These are phyloP conservation scores for Luffa aegyptiaca DNA, from an alignment of 306 rosid genomes.

Conservation along the genomic window DNA sequence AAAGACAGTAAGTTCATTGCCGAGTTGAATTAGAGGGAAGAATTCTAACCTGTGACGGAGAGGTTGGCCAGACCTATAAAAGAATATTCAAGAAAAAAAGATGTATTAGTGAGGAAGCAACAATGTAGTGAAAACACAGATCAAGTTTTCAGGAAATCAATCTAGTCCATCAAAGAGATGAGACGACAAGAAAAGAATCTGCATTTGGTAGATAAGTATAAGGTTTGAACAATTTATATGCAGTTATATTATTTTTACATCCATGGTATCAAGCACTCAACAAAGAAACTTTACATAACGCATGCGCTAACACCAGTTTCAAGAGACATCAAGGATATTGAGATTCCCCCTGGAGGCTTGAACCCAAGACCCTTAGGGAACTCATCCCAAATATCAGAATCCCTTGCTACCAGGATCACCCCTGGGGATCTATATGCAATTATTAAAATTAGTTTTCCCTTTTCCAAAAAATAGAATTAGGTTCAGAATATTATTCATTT, in stretches of 20 bases:
- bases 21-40: constrained; percentile 15
- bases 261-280: not conserved
- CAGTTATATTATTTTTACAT: not conserved
- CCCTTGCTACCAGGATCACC: not conserved
- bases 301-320: not conserved
- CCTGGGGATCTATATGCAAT: not conserved
- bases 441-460: not conserved
- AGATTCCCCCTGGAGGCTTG: not conserved
- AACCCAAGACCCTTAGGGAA: not conserved
- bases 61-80: constrained; percentile 83
- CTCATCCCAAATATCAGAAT: not conserved
- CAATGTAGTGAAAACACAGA: not conserved
- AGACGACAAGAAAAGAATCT: not conserved
- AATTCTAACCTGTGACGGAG: constrained; percentile 67
- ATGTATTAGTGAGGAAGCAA: not conserved
- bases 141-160: not conserved
- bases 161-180: not conserved
- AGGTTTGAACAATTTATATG: not conserved
- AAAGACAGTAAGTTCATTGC: constrained; percentile 1
- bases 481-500: not conserved
- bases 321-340: not conserved
- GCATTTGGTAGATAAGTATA: not conserved
- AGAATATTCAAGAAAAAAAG: constrained; percentile 6
- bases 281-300: not conserved
- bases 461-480: not conserved